Evolutionary conservation across 768 basidiomycete species (phyloP), one percentile per base, ranked within the genome.

Genomic region (Termitomyces sp.): DNA sequence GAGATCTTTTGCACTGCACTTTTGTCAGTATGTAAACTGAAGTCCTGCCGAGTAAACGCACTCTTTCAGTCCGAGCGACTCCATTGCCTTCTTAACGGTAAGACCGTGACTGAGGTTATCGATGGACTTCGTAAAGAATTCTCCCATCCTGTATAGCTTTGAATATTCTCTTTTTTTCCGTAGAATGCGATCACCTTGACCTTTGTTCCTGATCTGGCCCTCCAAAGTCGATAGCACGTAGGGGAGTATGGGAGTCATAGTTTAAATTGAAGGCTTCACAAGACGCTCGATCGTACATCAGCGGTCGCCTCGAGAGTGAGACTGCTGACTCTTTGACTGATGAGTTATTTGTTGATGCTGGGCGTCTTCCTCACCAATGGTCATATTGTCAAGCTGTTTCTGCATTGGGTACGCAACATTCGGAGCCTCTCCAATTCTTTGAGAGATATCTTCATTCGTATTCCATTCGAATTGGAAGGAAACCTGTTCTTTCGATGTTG

Each of bases 61-160:
- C 86, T 77, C 72, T 66, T 71, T 66, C 12, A 88, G 69, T 1
- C 78, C 80, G 13, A 88, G 75, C 18, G 78, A 76, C 41, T 80
- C 70, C 77, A 83, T 79, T 0, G 83, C 83, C 18, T 74, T 74
- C 59, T 77, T 70, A 5, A 85, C 83, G 0, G 80, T 79, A 32
- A 85, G 65, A 12, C 79, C 81, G 56, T 84, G 77, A 44, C 78
- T 79, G 0, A 80, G 71, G 54, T 84, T 85, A 58, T 87, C 83
- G 32, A 88, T 84, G 1, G 81, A 76, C 54, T 68, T 77, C 3
- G 83, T 80, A 3, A 88, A 84, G 59, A 88, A 88, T 47, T 86
- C 83, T 3, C 81, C 82, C 69, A 88, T 71, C 57, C 86, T 87
- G 63, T 26, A 50, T 55, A 60, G 44, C 53, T 48, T 53, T 13